phyloP scores from a whole-genome alignment of 106 monocot genomes.

The Dendrobium huoshanense region DNA sequence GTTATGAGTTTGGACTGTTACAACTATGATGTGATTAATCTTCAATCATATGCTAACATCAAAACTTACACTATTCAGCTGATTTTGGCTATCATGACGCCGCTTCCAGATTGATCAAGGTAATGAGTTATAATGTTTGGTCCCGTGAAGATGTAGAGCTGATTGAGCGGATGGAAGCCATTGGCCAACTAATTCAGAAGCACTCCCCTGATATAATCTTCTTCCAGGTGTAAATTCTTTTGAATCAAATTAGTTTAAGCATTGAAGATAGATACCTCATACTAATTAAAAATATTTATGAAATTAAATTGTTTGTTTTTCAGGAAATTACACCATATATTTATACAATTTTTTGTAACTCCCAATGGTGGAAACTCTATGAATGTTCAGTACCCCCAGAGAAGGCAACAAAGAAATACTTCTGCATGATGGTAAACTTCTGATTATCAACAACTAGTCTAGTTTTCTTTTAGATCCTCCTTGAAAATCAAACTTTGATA shows the following conservation, averaged over 20 bases:
- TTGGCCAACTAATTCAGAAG: slow-evolving; percentile 64
- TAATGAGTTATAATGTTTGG: slow-evolving; percentile 92
- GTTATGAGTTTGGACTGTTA: too few relatives aligned
- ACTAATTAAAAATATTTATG: background rate
- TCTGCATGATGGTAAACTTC: slow-evolving; percentile 80
- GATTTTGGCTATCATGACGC: too few relatives aligned
- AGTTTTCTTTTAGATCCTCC: background rate
- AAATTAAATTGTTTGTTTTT: background rate
- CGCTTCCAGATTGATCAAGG: slow-evolving; percentile 17
- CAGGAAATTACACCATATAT: slow-evolving; percentile 89
- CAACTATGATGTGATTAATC: background rate
- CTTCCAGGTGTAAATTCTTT: slow-evolving; percentile 49
- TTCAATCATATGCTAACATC: too few relatives aligned
- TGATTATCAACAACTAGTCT: background rate
- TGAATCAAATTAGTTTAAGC: background rate
- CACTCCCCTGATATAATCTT: slow-evolving; percentile 78
- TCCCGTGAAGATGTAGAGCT: slow-evolving; percentile 88
- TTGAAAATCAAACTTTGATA: too few relatives aligned
- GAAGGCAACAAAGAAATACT: slow-evolving; percentile 46
- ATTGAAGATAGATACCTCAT: background rate
- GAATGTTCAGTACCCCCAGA: slow-evolving; percentile 50
- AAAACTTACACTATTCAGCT: background rate
- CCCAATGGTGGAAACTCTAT: slow-evolving; percentile 73
- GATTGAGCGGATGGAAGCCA: slow-evolving; percentile 66
- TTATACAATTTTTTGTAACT: slow-evolving; percentile 54